A percentile compares a stretch with the other conserved stretches of the same genome.
Conservation (phyloP, 192 early-diverging fungal species). For the Umbelopsis sp. region DNA sequence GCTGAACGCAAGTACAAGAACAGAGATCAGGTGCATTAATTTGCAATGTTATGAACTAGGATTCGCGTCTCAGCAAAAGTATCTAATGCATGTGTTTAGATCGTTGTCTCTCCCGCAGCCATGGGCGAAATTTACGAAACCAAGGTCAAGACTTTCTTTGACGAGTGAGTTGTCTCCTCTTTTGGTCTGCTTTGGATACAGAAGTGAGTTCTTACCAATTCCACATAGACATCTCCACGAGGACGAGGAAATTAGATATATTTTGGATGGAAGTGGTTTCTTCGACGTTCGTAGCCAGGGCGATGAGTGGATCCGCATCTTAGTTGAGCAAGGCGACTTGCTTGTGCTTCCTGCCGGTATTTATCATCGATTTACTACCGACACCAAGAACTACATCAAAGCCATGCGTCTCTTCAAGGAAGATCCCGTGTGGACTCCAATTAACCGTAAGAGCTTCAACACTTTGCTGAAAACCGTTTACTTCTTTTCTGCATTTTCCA, state of each 20-base stretch:
- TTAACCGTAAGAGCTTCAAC: conserved; percentile 65
- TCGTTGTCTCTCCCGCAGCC: conserved; percentile 76
- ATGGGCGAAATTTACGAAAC: conserved; percentile 87
- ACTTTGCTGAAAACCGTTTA: not conserved
- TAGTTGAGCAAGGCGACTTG: conserved; percentile 71
- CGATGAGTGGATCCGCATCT: conserved; percentile 87
- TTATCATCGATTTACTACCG: conserved; percentile 95
- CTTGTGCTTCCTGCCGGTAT: conserved; percentile 93
- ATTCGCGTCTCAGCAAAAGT: not conserved
- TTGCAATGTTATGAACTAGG: not conserved
- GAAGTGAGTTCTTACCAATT: conserved; percentile 2
- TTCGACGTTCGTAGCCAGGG: conserved; percentile 76
- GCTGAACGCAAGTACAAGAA: conserved; percentile 86
- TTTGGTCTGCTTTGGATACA: not conserved
- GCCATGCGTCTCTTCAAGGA: conserved; percentile 86
- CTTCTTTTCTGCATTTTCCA: not conserved
- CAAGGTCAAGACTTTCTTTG: conserved; percentile 92
- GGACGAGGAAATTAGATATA: conserved; percentile 96
- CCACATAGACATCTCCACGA: conserved; percentile 82
- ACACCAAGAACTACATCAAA: conserved; percentile 83
- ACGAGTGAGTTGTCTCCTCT: conserved; percentile 59
- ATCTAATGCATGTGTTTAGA: conserved; percentile 39
- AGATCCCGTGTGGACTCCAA: conserved; percentile 81
- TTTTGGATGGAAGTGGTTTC: conserved; percentile 90
- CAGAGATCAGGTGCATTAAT: conserved; percentile 72